Base-by-base conservation (phyloP, 2,329 filamentous ascomycete genomes). In the Epichloe sp. region DNA sequence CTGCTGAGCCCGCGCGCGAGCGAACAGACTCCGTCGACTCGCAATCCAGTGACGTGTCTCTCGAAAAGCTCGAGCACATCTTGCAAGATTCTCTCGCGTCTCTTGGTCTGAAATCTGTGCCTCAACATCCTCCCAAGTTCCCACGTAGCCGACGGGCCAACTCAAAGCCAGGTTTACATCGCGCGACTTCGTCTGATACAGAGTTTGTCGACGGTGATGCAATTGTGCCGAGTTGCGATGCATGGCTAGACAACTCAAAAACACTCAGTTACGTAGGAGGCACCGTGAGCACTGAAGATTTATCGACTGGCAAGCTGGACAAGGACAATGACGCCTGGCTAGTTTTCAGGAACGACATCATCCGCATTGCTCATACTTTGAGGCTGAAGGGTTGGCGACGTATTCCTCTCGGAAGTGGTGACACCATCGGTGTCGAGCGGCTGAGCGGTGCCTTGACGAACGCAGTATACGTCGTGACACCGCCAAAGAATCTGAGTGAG, bases 361-460 rank as follows among this genome's bases (percentile, higher is more conserved):
- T 97, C 51, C 85, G 89, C 38, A 75, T 97, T 52, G 77, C 88
- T 0, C 93, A 97, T 65, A 98, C 93, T 0, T 72, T 98, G 49
- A 82, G 82, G 49, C 76, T 97, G 35, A 95, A 95, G 65, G 88
- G 91, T 10, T 98, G 93, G 93, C 81, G 90, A 49, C 82, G 82
- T 53, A 81, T 98, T 0, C 79, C 88, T 0, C 70, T 91, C 48
- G 85, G 87, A 11, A 72, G 74, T 55, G 86, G 85, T 56, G 78
- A 80, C 48, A 74, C 73, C 38, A 82, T 93, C 55, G 76, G 76
- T 2, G 84, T 93, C 5, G 78, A 86, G 66, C 78, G 87, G 47
- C 73, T 94, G 31, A 96, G 91, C 64, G 93, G 93, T 54, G 93
- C 93, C 8, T 70, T 98, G 58, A 98, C 93, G 19, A 98, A 98